These are phyloP conservation scores for Clonostachys byssicola DNA, from an alignment of 2,329 filamentous ascomycete species.

Conservation along the genomic window DNA sequence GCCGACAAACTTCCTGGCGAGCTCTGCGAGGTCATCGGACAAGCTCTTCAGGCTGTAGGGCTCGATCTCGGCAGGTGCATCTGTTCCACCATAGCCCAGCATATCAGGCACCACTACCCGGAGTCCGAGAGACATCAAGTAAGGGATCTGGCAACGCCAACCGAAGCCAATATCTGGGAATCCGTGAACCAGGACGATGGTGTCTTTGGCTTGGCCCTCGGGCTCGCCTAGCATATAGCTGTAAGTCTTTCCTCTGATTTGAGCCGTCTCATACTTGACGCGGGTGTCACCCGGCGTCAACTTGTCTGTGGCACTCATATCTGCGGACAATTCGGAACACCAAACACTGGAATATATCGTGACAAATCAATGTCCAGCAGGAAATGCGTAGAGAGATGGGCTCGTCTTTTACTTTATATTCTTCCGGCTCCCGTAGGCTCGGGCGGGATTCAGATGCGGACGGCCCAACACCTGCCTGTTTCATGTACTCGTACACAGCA, in stretches of 20 bases:
- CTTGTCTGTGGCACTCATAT: slow-evolving; percentile 53
- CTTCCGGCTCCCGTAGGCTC: too few species aligned
- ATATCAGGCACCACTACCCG: slow-evolving; percentile 82
- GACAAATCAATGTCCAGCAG: background rate
- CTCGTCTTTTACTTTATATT: background rate
- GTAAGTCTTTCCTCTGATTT: slow-evolving; percentile 68
- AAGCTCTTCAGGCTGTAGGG: slow-evolving; percentile 71
- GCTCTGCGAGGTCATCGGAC: slow-evolving; percentile 68
- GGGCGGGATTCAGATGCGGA: too few species aligned
- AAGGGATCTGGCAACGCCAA: slow-evolving; percentile 87
- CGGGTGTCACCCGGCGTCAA: slow-evolving; percentile 63
- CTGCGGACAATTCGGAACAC: slow-evolving; percentile 1
- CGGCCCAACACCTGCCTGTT: too few species aligned
- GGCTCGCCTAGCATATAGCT: slow-evolving; percentile 56
- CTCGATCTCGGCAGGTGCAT: slow-evolving; percentile 55
- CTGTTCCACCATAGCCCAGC: slow-evolving; percentile 80
- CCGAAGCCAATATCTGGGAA: slow-evolving; percentile 80
- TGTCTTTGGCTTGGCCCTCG: slow-evolving; percentile 32
- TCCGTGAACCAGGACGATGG: slow-evolving; percentile 62
- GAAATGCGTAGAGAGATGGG: background rate
- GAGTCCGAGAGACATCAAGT: slow-evolving; percentile 66
- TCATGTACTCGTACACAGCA: too few species aligned
- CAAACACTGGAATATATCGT: background rate
- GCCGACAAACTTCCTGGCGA: slow-evolving; percentile 54
- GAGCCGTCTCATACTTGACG: slow-evolving; percentile 57